Evolutionary conservation across 2,329 filamentous ascomycete genomes (phyloP).

Genomic region (Fusarium succisae): DNA sequence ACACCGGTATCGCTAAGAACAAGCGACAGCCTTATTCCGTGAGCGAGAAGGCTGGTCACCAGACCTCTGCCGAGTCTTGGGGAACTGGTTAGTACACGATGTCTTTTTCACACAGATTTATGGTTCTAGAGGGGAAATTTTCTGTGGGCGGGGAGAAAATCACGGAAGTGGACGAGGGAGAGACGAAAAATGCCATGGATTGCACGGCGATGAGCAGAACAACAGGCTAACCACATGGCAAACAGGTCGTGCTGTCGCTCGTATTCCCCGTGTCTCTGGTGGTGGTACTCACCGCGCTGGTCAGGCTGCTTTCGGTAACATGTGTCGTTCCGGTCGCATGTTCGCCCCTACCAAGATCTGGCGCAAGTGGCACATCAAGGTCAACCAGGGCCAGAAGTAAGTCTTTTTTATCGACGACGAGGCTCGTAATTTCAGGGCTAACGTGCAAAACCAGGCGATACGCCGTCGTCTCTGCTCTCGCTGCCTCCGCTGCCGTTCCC

Average conservation of each 20-base stretch:
- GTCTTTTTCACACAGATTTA: background rate
- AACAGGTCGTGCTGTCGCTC: slow-evolving; percentile 95
- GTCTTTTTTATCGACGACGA: slow-evolving; percentile 43
- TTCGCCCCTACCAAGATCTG: slow-evolving; percentile 99
- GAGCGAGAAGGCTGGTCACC: slow-evolving; percentile 99
- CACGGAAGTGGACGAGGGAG: background rate
- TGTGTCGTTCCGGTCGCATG: slow-evolving; percentile 99
- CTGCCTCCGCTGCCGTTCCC: slow-evolving; percentile 93
- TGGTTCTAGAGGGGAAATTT: slow-evolving; percentile 24
- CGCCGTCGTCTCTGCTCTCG: slow-evolving; percentile 95
- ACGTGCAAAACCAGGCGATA: slow-evolving; percentile 74
- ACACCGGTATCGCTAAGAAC: slow-evolving; percentile 99
- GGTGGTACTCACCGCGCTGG: slow-evolving; percentile 99
- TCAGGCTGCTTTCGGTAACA: slow-evolving; percentile 99
- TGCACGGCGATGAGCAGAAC: background rate
- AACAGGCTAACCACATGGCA: slow-evolving; percentile 37
- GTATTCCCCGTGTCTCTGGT: slow-evolving; percentile 99
- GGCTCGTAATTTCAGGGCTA: slow-evolving; percentile 18
- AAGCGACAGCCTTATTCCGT: slow-evolving; percentile 99
- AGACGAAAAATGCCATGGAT: background rate
- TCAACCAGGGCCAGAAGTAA: slow-evolving; percentile 98
- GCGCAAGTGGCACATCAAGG: slow-evolving; percentile 99
- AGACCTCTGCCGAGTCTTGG: slow-evolving; percentile 99
- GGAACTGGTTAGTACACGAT: slow-evolving; percentile 83
- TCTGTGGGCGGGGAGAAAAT: slow-evolving; percentile 22